Conservation (phyloP, 2,329 filamentous ascomycete species). For the Phaeophleospora eucalypticola region DNA sequence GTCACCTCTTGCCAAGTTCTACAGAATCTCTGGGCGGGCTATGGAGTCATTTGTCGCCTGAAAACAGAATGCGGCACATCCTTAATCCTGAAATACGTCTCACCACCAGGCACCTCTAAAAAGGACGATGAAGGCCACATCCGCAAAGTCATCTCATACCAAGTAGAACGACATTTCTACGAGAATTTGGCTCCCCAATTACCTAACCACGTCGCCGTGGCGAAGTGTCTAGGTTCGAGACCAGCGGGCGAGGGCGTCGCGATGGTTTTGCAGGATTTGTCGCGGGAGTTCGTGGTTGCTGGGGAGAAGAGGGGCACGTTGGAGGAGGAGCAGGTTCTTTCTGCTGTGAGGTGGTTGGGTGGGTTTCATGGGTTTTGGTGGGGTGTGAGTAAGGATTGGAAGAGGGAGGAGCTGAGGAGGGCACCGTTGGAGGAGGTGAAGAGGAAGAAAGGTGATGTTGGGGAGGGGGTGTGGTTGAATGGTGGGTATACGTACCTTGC, state of each 20-base stretch:
- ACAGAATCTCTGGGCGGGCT: slow-evolving; percentile 47
- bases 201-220: slow-evolving; percentile 43
- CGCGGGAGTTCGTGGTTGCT: slow-evolving; percentile 51
- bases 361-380: slow-evolving; percentile 57
- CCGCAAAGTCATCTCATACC: slow-evolving; percentile 63
- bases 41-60: slow-evolving; percentile 54
- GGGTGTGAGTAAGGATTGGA: slow-evolving; percentile 27
- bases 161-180: slow-evolving; percentile 66
- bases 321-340: slow-evolving; percentile 45
- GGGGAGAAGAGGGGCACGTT: slow-evolving; percentile 53
- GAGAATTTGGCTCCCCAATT: slow-evolving; percentile 51
- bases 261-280: slow-evolving; percentile 56
- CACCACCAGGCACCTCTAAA: slow-evolving; percentile 42
- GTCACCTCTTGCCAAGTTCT: slow-evolving; percentile 19
- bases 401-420: slow-evolving; percentile 40
- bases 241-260: slow-evolving; percentile 38
- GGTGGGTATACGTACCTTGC: slow-evolving; percentile 62
- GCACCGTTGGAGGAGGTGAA: slow-evolving; percentile 54
- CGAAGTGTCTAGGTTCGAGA: slow-evolving; percentile 41
- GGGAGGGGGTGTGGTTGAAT: slow-evolving; percentile 52
- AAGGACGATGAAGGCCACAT: slow-evolving; percentile 57
- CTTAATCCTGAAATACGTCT: slow-evolving; percentile 58
- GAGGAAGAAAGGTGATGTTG: not conserved
- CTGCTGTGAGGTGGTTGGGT: slow-evolving; percentile 60
- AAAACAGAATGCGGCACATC: slow-evolving; percentile 36